Base-by-base conservation (phyloP, 257 asterid genomes). In the Rauvolfia tetraphylla region DNA sequence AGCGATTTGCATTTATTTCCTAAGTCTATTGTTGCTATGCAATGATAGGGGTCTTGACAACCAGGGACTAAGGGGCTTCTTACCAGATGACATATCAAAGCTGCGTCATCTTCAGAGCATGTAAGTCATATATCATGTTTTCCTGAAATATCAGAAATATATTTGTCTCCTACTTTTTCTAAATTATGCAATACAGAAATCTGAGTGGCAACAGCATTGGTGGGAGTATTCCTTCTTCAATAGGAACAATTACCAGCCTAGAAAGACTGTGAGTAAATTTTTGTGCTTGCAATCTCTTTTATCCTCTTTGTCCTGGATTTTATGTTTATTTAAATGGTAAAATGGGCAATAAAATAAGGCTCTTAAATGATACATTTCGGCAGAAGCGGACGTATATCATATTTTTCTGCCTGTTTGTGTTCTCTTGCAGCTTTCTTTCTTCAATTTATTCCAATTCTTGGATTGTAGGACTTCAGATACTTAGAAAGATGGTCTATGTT, bases 91-190 rank as follows among this genome's bases (percentile, higher is more conserved):
- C 53, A 84, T 93, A 76, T 91, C 97, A 69, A 84, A 80, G 61
- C 89, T 95, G 85, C 90, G 57, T 72, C 93, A 95, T 86, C 98
- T 95, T 69, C 99, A 91, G 80, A 93, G 88, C 98, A 88, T 95
- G 99, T 93, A 88, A 91, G 96, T 89, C 79, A 63, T 79, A 76
- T 15, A 33, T 66, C 49, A 36, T 23, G 49, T 31, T 29, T 4
- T 22, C 31, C 18, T 36, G 31, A 38, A 20, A n/a, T 65, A 36
- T 22, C 51, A 22, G 12, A 66, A 36, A 41, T 38, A 44, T 18
- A 9, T 33, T 39, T 75, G n/a, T 72, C 59, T 73, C n/a, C 12
- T 1, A 25, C 6, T 41, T 51, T 59, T 65, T 57, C 39, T 42
- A 69, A 75, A 41, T 68, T 65, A 59, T 44, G 49, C 49, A 39